Evolutionary conservation across 257 asterid genomes (phyloP).

Genomic region (Fraxinus cuspidata): DNA sequence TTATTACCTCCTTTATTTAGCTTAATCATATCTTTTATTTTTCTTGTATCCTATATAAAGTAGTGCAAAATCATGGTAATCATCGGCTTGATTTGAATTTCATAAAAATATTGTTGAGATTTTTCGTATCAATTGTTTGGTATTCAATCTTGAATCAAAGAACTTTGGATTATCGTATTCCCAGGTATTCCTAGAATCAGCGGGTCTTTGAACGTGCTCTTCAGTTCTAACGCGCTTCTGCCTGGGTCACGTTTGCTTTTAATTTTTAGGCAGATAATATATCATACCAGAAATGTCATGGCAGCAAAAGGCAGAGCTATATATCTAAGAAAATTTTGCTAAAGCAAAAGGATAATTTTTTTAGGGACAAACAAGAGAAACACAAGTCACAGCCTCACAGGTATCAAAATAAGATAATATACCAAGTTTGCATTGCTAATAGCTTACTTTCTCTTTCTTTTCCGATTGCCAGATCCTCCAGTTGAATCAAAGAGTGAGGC

Average conservation of each 20-base stretch:
- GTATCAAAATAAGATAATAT: constrained; percentile 4
- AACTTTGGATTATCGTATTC: no score
- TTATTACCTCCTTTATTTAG: no score
- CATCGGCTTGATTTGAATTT: no score
- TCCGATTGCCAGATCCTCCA: constrained; percentile 72
- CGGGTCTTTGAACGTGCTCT: no score
- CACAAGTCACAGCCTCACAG: constrained; percentile 10
- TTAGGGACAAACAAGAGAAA: constrained; percentile 5
- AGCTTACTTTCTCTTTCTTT: constrained; percentile 83
- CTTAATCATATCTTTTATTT: no score
- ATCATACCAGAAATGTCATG: neutral
- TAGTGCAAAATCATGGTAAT: no score
- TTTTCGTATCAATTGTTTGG: no score
- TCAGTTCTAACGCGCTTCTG: no score
- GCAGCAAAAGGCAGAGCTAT: constrained; percentile 3
- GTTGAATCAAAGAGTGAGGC: constrained; percentile 94
- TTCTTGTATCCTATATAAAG: no score
- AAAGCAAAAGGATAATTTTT: neutral
- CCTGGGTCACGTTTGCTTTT: neutral
- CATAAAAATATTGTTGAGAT: no score
- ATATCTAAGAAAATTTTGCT: neutral
- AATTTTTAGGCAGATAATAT: neutral
- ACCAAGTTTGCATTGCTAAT: constrained; percentile 15
- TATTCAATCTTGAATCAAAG: no score
- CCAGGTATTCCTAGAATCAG: no score